Evolutionary conservation across 2,329 filamentous ascomycete genomes (phyloP).

Genomic region (Rhexocercosporidium sp.): DNA sequence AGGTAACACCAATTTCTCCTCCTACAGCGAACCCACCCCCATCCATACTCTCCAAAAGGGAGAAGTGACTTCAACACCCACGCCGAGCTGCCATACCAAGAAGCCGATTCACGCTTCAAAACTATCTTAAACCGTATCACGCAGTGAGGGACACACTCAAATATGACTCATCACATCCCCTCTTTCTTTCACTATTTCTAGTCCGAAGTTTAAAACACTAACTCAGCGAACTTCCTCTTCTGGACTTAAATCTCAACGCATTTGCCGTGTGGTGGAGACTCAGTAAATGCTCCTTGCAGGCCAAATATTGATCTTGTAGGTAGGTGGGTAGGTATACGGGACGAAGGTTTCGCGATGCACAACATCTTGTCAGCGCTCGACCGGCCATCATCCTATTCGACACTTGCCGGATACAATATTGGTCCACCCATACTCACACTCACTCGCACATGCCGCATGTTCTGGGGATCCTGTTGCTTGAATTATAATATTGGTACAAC

Average conservation of each 20-base stretch:
- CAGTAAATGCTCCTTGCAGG: not conserved
- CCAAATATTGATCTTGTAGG: not conserved
- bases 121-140: not conserved
- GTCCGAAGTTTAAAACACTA: not conserved
- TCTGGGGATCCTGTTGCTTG: not conserved
- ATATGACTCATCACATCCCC: constrained; percentile 11
- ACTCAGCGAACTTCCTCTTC: not conserved
- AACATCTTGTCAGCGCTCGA: not conserved
- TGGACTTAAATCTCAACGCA: not conserved
- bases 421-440: not conserved
- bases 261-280: not conserved
- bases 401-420: not conserved
- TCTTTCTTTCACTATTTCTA: not conserved
- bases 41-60: not conserved
- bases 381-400: constrained; percentile 19
- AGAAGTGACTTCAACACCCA: not conserved
- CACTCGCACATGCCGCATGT: not conserved
- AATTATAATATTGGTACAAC: not conserved
- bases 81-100: not conserved
- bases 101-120: not conserved
- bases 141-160: not conserved
- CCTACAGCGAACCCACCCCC: not conserved
- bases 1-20: not conserved
- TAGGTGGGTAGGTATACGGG: not conserved
- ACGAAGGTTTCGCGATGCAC: constrained; percentile 10